These are phyloP conservation scores for Penicillium sp. DNA, from an alignment of 2,329 filamentous ascomycete species.

Conservation along the genomic window DNA sequence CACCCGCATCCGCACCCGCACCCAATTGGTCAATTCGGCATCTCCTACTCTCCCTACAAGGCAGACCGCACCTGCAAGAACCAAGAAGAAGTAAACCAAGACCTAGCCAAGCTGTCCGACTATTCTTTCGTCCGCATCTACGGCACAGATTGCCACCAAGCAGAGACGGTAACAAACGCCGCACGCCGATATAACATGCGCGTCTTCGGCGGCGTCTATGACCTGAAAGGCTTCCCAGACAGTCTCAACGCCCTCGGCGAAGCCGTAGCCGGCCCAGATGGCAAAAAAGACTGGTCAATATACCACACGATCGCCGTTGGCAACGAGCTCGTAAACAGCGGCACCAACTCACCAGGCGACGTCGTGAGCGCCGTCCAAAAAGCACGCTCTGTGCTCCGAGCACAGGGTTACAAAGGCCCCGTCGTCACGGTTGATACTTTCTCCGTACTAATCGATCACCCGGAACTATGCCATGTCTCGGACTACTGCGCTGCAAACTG, in stretches of 20 bases:
- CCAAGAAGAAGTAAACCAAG: slow-evolving; percentile 59
- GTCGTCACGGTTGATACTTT: slow-evolving; percentile 82
- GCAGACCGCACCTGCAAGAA: slow-evolving; percentile 65
- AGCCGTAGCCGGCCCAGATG: slow-evolving; percentile 50
- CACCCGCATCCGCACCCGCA: slow-evolving; percentile 8
- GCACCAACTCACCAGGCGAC: slow-evolving; percentile 50
- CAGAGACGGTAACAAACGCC: slow-evolving; percentile 60
- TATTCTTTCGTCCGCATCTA: slow-evolving; percentile 73
- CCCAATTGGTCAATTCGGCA: slow-evolving; percentile 40
- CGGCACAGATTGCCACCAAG: slow-evolving; percentile 75
- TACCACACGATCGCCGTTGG: slow-evolving; percentile 74
- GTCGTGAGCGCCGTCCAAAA: slow-evolving; percentile 60
- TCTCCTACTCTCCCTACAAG: slow-evolving; percentile 61
- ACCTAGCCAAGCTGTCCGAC: slow-evolving; percentile 59
- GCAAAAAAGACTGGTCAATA: slow-evolving; percentile 58
- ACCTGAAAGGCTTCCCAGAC: slow-evolving; percentile 55
- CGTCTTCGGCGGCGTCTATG: slow-evolving; percentile 73
- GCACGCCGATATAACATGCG: slow-evolving; percentile 65
- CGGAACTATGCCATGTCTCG: slow-evolving; percentile 67
- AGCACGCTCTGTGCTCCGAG: slow-evolving; percentile 59
- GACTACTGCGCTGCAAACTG: slow-evolving; percentile 81
- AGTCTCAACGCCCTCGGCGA: slow-evolving; percentile 63
- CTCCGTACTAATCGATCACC: slow-evolving; percentile 63
- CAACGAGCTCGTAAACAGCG: slow-evolving; percentile 75
- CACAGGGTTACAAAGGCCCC: slow-evolving; percentile 66